Evolutionary conservation across 2,329 filamentous ascomycete species (phyloP).

Genomic region (Pseudophaeomoniella oleicola): DNA sequence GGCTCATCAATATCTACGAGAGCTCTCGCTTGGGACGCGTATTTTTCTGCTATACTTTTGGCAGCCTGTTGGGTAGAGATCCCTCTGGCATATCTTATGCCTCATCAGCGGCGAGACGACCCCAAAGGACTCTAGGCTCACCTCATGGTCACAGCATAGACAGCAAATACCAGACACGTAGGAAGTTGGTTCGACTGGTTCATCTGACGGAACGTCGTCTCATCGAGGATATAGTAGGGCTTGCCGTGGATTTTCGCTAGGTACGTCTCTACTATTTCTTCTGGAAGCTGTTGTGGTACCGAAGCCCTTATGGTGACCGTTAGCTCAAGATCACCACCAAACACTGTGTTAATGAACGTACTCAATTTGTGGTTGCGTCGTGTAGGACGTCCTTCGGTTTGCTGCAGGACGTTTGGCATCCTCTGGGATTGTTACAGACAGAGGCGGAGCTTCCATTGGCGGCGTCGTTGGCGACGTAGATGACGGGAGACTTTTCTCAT

Average conservation of each 20-base stretch:
- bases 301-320: conserved; percentile 16
- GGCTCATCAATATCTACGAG: conserved; percentile 70
- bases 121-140: conserved; percentile 17
- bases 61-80: conserved; percentile 53
- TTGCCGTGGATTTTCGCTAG: conserved; percentile 69
- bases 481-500: conserved; percentile 36
- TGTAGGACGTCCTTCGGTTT: not conserved
- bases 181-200: conserved; percentile 54
- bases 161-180: conserved; percentile 34
- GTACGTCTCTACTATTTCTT: conserved; percentile 60
- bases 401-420: not conserved
- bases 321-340: conserved; percentile 21
- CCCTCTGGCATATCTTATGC: conserved; percentile 52
- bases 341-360: not conserved
- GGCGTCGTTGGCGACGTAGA: conserved; percentile 14
- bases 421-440: not conserved
- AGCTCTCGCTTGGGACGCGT: conserved; percentile 52
- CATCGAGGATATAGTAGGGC: conserved; percentile 69
- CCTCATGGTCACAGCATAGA: conserved; percentile 46
- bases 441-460: conserved; percentile 25
- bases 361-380: not conserved
- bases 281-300: conserved; percentile 31
- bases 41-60: conserved; percentile 55
- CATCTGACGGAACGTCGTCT: conserved; percentile 57
- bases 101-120: not conserved